A percentile compares a stretch with the other conserved stretches of the same genome.
Conservation (phyloP, 306 rosid species). For the Pyrus bretschneideri region DNA sequence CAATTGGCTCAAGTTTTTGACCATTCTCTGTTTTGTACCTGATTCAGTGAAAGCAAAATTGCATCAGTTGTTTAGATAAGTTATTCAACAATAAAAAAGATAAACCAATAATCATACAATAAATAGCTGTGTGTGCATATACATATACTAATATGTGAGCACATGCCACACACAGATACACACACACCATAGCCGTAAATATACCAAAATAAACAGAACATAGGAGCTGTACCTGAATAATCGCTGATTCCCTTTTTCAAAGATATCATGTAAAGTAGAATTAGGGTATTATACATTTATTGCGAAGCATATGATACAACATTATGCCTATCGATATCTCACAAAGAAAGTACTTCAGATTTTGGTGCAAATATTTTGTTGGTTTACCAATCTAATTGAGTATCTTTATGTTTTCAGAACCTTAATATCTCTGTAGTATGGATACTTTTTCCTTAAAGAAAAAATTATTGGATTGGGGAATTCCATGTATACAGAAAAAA, state of each 20-base stretch:
- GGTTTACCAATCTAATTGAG: neutral
- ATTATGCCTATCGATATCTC: neutral
- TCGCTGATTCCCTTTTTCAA: neutral
- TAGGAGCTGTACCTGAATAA: neutral
- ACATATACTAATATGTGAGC: neutral
- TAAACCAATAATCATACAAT: neutral
- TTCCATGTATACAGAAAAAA: neutral
- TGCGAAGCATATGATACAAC: neutral
- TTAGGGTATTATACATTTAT: neutral
- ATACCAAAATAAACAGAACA: neutral
- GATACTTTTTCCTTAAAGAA: neutral
- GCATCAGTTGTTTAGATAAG: slow-evolving; percentile 4
- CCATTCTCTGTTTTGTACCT: slow-evolving; percentile 85
- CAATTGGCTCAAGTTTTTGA: slow-evolving; percentile 84
- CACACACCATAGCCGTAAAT: neutral
- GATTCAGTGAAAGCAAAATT: slow-evolving; percentile 17
- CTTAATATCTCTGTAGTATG: neutral
- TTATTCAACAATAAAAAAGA: neutral
- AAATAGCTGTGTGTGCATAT: neutral
- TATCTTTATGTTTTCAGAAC: neutral
- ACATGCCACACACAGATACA: no score
- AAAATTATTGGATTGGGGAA: neutral
- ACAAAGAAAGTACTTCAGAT: neutral
- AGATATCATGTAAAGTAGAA: neutral
- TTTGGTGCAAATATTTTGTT: neutral